phyloP scores from a whole-genome alignment of 225 moss, liverwort and hornwort species.

The Anthoceros angustus region DNA sequence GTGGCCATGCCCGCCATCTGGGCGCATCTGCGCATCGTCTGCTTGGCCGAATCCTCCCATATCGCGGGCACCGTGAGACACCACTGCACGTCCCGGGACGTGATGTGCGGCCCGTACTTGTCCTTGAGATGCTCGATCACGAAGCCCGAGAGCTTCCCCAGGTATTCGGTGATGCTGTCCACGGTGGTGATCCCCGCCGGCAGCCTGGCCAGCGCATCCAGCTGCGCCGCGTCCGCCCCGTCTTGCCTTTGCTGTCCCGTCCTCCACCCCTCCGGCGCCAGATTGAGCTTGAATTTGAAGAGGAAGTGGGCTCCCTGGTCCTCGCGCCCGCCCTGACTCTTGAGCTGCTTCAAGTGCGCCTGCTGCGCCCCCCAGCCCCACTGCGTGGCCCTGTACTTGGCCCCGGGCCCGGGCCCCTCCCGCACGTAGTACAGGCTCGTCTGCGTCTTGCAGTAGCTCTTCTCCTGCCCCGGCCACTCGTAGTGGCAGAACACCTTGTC shows the following conservation, averaged over 20 bases:
- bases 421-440: constrained; percentile 13
- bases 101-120: constrained; percentile 13
- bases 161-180: constrained; percentile 32
- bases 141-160: constrained; percentile 19
- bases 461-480: constrained; percentile 12
- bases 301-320: constrained; percentile 12
- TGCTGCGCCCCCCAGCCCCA: constrained; percentile 41
- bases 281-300: constrained; percentile 39
- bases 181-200: background rate
- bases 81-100: constrained; percentile 31
- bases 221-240: background rate
- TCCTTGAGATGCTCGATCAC: constrained; percentile 11
- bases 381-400: constrained; percentile 7
- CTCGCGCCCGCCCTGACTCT: background rate
- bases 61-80: constrained; percentile 46
- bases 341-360: background rate
- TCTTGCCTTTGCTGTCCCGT: background rate
- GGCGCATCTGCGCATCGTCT: constrained; percentile 12
- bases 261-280: constrained; percentile 17
- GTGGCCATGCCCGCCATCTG: constrained; percentile 33
- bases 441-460: constrained; percentile 9
- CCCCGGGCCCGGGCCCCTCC: constrained; percentile 4
- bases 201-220: constrained; percentile 9
- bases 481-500: constrained; percentile 12
- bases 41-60: constrained; percentile 16